Conservation (phyloP, 192 early-diverging fungal species). For the Podila verticillata region DNA sequence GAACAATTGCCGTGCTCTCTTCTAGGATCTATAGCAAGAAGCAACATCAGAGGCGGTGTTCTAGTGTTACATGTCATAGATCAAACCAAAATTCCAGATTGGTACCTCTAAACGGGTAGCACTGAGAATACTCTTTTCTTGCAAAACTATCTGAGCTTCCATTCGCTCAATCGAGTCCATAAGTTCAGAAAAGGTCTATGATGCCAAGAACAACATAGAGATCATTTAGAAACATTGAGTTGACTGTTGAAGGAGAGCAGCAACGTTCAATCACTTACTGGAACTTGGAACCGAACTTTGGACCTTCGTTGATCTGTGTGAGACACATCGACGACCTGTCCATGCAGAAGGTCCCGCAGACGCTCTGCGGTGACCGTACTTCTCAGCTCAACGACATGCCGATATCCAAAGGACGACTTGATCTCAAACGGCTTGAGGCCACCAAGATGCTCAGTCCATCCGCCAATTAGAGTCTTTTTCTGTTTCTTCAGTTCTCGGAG, state of each 20-base stretch:
- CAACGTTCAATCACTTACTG: slow-evolving; percentile 4
- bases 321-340: slow-evolving; percentile 36
- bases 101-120: slow-evolving; percentile 9
- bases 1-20: slow-evolving; percentile 63
- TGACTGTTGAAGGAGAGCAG: not conserved
- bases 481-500: slow-evolving; percentile 16
- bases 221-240: not conserved
- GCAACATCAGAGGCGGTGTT: no score
- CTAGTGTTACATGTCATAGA: no score
- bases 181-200: slow-evolving; percentile 16
- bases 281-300: slow-evolving; percentile 41
- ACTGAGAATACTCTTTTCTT: slow-evolving; percentile 40
- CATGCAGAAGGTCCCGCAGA: slow-evolving; percentile 13
- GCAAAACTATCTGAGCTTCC: slow-evolving; percentile 36
- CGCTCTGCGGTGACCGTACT: slow-evolving; percentile 27
- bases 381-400: slow-evolving; percentile 41
- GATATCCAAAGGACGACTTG: slow-evolving; percentile 48
- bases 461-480: slow-evolving; percentile 13
- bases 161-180: slow-evolving; percentile 39
- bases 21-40: slow-evolving; percentile 50
- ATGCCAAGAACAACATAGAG: not conserved
- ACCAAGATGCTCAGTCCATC: slow-evolving; percentile 31
- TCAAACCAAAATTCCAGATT: not conserved
- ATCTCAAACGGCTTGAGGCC: slow-evolving; percentile 38
- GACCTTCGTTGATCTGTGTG: slow-evolving; percentile 29